A percentile compares a stretch with the other conserved stretches of the same genome.
phyloP scores from a whole-genome alignment of 495 filamentous ascomycete species.

The Thermothielavioides terrestris region DNA sequence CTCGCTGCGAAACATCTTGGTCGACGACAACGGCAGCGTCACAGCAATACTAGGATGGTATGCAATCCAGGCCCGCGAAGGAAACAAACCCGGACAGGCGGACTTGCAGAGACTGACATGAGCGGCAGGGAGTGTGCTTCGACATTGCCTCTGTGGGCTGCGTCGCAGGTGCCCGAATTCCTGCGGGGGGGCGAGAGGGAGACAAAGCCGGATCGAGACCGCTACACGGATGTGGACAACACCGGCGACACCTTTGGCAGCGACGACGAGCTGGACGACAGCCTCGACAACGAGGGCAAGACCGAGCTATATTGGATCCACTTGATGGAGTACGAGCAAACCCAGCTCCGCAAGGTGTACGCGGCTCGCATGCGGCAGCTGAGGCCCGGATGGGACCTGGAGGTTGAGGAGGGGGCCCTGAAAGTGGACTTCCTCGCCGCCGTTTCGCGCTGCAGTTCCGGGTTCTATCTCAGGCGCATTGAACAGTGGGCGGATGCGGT shows the following conservation, averaged over 20 bases:
- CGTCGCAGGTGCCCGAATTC: slow-evolving; percentile 39
- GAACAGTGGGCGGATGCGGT: slow-evolving; percentile 26
- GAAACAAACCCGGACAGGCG: too few species aligned
- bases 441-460: slow-evolving; percentile 15
- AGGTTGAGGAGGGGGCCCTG: slow-evolving; percentile 16
- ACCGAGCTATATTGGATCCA: slow-evolving; percentile 30
- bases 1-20: slow-evolving; percentile 42
- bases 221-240: slow-evolving; percentile 24
- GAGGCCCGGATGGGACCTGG: slow-evolving; percentile 16
- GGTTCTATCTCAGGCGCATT: slow-evolving; percentile 20
- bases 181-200: slow-evolving; percentile 24
- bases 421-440: slow-evolving; percentile 21
- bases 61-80: not conserved
- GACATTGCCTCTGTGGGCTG: slow-evolving; percentile 39
- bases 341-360: slow-evolving; percentile 27
- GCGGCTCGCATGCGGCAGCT: slow-evolving; percentile 16
- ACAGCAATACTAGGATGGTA: slow-evolving; percentile 34
- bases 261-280: slow-evolving; percentile 8
- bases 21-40: slow-evolving; percentile 34
- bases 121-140: slow-evolving; percentile 47
- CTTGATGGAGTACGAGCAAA: slow-evolving; percentile 32
- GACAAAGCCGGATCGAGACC: slow-evolving; percentile 23
- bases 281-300: slow-evolving; percentile 22
- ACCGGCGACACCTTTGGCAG: slow-evolving; percentile 9
- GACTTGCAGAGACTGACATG: not conserved